Conservation (phyloP, 768 basidiomycete genomes). For the Nidularia pulvinata region DNA sequence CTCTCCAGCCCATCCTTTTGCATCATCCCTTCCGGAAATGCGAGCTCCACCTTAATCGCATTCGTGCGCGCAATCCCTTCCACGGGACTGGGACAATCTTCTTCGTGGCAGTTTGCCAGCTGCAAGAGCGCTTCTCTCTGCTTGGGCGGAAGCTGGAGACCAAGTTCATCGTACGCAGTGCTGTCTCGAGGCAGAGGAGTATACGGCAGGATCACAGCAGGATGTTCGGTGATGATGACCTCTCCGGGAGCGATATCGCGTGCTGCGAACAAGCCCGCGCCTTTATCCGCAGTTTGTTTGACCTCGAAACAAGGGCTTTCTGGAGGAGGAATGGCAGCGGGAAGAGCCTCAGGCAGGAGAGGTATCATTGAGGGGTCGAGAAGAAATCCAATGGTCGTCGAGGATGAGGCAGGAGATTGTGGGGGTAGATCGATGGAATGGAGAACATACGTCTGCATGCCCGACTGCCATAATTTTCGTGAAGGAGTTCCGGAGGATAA, state of each 20-base stretch:
- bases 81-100: slow-evolving; percentile 29
- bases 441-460: not conserved
- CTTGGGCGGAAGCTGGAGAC: slow-evolving; percentile 19
- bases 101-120: slow-evolving; percentile 26
- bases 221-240: slow-evolving; percentile 35
- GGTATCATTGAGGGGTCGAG: not conserved
- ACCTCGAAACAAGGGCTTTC: slow-evolving; percentile 14
- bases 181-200: slow-evolving; percentile 19
- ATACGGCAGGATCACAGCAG: slow-evolving; percentile 34
- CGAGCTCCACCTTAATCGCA: slow-evolving; percentile 24
- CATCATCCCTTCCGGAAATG: slow-evolving; percentile 21
- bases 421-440: not conserved
- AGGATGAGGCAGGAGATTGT: not conserved
- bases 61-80: slow-evolving; percentile 46
- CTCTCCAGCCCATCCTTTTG: slow-evolving; percentile 10
- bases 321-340: slow-evolving; percentile 3
- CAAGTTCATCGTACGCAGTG: slow-evolving; percentile 25
- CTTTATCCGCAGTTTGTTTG: slow-evolving; percentile 23
- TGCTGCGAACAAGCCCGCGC: slow-evolving; percentile 33
- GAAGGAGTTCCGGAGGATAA: too few species aligned
- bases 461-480: not conserved
- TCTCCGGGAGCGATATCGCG: slow-evolving; percentile 26
- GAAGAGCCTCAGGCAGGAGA: not conserved
- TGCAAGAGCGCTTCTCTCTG: slow-evolving; percentile 21
- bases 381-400: not conserved